phyloP scores from a whole-genome alignment of 139 green algal species.

The Tetraselmis striata region DNA sequence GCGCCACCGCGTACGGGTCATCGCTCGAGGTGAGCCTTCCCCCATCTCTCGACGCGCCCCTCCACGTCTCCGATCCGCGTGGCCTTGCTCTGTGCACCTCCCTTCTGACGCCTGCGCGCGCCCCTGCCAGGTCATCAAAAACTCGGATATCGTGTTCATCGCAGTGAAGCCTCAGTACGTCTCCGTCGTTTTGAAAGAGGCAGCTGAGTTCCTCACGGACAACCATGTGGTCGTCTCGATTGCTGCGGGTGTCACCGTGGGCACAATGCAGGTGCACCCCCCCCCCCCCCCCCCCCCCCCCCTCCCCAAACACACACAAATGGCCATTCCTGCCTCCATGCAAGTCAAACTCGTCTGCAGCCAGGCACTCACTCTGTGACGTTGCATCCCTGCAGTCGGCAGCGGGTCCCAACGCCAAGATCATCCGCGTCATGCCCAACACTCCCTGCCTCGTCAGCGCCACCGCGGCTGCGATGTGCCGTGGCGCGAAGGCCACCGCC shows the following conservation, averaged over 20 bases:
- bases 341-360: no score
- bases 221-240: slow-evolving; percentile 83
- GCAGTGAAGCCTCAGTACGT: slow-evolving; percentile 91
- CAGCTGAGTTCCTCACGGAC: slow-evolving; percentile 34
- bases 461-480: slow-evolving; percentile 81
- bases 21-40: background rate
- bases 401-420: slow-evolving; percentile 41
- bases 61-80: no score
- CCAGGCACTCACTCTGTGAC: no score
- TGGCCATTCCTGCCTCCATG: no score
- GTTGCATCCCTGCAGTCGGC: slow-evolving; percentile 44
- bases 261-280: slow-evolving; percentile 4
- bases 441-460: slow-evolving; percentile 90
- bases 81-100: background rate
- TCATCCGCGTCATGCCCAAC: slow-evolving; percentile 97
- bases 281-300: no score
- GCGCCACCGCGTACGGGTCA: slow-evolving; percentile 24
- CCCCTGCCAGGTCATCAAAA: slow-evolving; percentile 68
- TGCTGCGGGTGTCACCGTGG: slow-evolving; percentile 82
- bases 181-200: slow-evolving; percentile 53
- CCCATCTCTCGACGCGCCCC: slow-evolving; percentile 61
- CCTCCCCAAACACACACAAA: no score
- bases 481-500: slow-evolving; percentile 49
- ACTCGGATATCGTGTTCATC: slow-evolving; percentile 81
- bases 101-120: no score